These are phyloP conservation scores for Magnusiomyces tetraspermus DNA, from an alignment of 1,139 yeast genomes.

Conservation along the genomic window DNA sequence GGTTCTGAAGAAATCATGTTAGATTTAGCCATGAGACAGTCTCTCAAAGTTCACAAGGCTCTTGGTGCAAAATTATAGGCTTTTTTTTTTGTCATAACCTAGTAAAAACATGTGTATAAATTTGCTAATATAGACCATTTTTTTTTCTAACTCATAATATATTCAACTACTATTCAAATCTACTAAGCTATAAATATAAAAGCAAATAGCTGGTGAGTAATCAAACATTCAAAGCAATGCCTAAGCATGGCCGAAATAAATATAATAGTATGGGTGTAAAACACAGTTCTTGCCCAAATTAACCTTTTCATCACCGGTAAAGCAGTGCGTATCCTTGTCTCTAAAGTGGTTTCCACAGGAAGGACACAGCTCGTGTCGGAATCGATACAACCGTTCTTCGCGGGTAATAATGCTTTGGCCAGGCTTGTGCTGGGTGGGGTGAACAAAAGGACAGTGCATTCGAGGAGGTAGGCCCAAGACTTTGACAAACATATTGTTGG, in stretches of 20 bases:
- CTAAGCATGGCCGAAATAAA: background rate
- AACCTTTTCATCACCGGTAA: background rate
- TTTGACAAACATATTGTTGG: background rate
- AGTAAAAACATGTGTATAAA: no score
- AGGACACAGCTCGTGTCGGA: conserved; percentile 1
- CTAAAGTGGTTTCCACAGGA: conserved; percentile 4
- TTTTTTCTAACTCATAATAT: no score
- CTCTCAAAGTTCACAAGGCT: conserved; percentile 34
- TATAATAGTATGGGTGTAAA: background rate
- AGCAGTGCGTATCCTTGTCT: background rate
- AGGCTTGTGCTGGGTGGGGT: background rate
- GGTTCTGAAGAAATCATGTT: conserved; percentile 41
- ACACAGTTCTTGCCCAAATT: background rate
- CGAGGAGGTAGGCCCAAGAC: background rate
- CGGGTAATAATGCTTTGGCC: background rate
- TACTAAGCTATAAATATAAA: no score
- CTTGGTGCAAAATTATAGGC: conserved; percentile 35
- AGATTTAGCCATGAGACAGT: conserved; percentile 36
- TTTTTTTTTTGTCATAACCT: no score
- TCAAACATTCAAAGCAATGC: no score
- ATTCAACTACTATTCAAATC: no score
- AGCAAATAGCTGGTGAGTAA: no score
- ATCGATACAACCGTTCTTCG: conserved; percentile 1
- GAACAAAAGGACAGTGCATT: background rate
- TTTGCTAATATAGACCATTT: no score